A percentile compares a stretch with the other conserved stretches of the same genome.
Conservation (phyloP, 257 asterid genomes). For the Jacaranda mimosifolia region DNA sequence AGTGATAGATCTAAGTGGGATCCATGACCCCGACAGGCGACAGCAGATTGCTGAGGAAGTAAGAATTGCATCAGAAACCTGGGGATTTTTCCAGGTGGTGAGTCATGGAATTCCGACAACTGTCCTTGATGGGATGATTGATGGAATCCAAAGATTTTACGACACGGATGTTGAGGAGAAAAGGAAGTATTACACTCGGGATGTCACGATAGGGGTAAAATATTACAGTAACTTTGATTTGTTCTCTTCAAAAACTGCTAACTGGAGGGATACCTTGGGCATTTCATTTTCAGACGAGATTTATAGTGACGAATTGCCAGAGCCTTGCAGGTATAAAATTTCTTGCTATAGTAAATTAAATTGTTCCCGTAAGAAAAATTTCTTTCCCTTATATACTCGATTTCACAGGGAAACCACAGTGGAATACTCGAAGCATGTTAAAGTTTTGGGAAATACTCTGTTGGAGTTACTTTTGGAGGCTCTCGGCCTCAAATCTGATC, state of each 20-base stretch:
- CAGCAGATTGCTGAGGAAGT: slow-evolving; percentile 31
- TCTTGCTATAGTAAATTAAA: background rate
- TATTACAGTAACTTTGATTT: slow-evolving; percentile 45
- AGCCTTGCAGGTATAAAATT: slow-evolving; percentile 50
- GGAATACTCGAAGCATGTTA: slow-evolving; percentile 38
- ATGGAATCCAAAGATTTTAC: slow-evolving; percentile 26
- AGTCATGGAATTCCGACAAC: slow-evolving; percentile 38
- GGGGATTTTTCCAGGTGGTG: slow-evolving; percentile 51
- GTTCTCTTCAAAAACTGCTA: slow-evolving; percentile 40
- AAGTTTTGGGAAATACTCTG: slow-evolving; percentile 33
- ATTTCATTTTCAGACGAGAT: slow-evolving; percentile 42
- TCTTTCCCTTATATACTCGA: too few species aligned
- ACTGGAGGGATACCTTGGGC: slow-evolving; percentile 52
- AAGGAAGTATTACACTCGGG: slow-evolving; percentile 47
- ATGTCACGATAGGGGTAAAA: slow-evolving; percentile 25
- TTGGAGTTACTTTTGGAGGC: slow-evolving; percentile 47
- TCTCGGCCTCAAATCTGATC: slow-evolving; percentile 42
- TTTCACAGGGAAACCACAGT: slow-evolving; percentile 26
- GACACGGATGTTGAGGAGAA: slow-evolving; percentile 40
- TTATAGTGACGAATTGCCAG: slow-evolving; percentile 51
- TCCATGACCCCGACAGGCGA: slow-evolving; percentile 17
- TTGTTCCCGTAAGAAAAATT: too few species aligned
- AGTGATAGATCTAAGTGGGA: slow-evolving; percentile 41
- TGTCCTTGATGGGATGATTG: slow-evolving; percentile 32
- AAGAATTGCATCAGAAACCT: slow-evolving; percentile 33